Evolutionary conservation across 1,284 basidiomycete species (phyloP), one percentile per base, ranked within the genome.

Genomic region (Malassezia caprae): DNA sequence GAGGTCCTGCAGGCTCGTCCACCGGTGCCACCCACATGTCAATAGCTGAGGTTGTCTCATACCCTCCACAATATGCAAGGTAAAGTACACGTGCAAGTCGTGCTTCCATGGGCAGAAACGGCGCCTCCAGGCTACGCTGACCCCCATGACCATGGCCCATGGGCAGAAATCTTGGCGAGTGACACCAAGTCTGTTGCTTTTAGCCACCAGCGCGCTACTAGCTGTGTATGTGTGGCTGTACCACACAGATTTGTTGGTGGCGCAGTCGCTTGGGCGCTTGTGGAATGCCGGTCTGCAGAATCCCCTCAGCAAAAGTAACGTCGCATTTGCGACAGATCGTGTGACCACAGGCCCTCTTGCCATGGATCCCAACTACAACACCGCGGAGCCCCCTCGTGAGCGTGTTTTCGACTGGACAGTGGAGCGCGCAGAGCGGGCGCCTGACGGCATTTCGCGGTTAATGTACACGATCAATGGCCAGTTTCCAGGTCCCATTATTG

Each of bases 401-500:
- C 64, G 71, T 10, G 40, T 48, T 23, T 72, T 57, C 43, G 59
- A 63, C 23, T 68, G 59, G 52, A 61, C 48, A 10, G 42, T 72
- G 26, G 59, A 65, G 11, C 53, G 63, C 21, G 54, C 59, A 1
- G 32, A 51, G 5, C 50, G 48, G 19, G 61, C 62, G 8, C 67
- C 67, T 4, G 69, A 68, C 28, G 69, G 68, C 8, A 59, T 61
- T 34, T 35, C 46, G 24, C 68, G 67, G 42, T 59, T 61, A 17
- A 58, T 67, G 40, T 67, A 69, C 50, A 47, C 65, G 13, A 56
- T 70, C 54, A 72, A 72, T 49, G 65, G 61, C 15, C 45, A 60
- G 21, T 62, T 68, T 0, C 69, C 69, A 3, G 69, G 68, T 11
- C 68, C 68, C 0, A 41, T 57, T 4, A 64, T 72, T 44, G 63